Base-by-base conservation (phyloP, 768 basidiomycete species). In the Boletales sp. region DNA sequence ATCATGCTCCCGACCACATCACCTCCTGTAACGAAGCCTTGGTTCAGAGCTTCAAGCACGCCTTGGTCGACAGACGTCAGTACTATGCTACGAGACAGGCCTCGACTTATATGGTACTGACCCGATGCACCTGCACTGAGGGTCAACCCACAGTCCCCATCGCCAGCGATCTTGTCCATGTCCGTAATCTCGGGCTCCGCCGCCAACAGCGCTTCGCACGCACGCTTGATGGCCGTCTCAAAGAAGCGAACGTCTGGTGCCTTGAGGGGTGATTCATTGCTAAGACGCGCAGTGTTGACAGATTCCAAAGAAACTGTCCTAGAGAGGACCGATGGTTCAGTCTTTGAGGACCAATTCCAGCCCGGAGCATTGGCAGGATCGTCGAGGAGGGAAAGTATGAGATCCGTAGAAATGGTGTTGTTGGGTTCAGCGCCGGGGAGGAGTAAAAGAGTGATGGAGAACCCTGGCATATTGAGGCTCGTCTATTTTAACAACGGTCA, bases 391-490 rank as follows among this genome's bases (percentile, higher is more conserved):
- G 80, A 79, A 15, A 91, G 74, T 43, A 92, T 61, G 2, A 75
- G 48, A 37, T 72, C 65, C 3, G 68, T 48, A 7, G 70, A 59
- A 8, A 79, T 73, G 1, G 72, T 68, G 34, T 65, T 60, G 1
- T 67, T 48, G 21, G 77, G 75, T 36, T 70, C 53, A 40, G 69
- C 43, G 29, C 69, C 62, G 0, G 93, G 88, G 10, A 95, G 80
- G 9, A 90, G 78, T 14, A 94, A 74, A 15, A 93, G 75, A 2
- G 90, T 88, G 52, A 95, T 72, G 14, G 90, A 93, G 66, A 94
- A 90, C 3, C 93, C 93, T 29, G 91, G 89, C 89, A 94, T 93
- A 68, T 92, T 94, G 55, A 95, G 77, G 50, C 87, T 90, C 19
- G 90, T 93, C 91, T 86, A 32, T 58, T 8, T 41, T 52, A 27